Evolutionary conservation across 768 basidiomycete species (phyloP).

Genomic region (Rhizopogon rudus): DNA sequence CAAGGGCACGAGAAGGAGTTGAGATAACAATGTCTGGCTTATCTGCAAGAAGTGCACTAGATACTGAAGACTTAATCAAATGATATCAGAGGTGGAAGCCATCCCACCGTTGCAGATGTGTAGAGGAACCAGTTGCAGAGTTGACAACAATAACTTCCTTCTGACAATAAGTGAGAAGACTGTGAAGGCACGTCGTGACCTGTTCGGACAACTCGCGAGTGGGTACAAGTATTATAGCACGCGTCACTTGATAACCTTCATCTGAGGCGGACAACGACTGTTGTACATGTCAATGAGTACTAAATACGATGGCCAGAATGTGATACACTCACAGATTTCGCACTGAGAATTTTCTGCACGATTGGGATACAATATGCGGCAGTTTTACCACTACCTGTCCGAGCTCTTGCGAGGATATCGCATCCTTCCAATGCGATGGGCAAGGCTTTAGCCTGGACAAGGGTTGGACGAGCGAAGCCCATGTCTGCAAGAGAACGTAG

Average conservation of each 20-base stretch:
- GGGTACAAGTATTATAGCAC: conserved; percentile 79
- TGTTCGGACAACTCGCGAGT: conserved; percentile 93
- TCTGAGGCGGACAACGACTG: conserved; percentile 38
- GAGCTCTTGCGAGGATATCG: conserved; percentile 90
- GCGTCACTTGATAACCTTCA: conserved; percentile 49
- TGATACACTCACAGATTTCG: conserved; percentile 62
- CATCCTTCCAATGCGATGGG: conserved; percentile 84
- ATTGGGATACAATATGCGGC: conserved; percentile 93
- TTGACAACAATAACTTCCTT: conserved; percentile 68
- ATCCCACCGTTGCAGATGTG: conserved; percentile 68
- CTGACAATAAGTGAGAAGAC: conserved; percentile 74
- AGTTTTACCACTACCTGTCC: conserved; percentile 97
- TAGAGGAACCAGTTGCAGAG: conserved; percentile 64
- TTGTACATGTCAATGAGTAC: background rate
- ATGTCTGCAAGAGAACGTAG: conserved; percentile 87
- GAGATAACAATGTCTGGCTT: conserved; percentile 76
- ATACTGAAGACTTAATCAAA: conserved; percentile 1
- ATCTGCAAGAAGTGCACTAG: conserved; percentile 55
- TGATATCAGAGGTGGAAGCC: background rate
- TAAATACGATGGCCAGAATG: background rate
- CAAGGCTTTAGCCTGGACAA: conserved; percentile 88
- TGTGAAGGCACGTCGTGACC: conserved; percentile 64
- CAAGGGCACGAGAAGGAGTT: conserved; percentile 69
- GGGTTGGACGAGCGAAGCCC: conserved; percentile 86
- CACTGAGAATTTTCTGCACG: conserved; percentile 79